Base-by-base conservation (phyloP, 257 asterid species). In the Paulownia fortunei region DNA sequence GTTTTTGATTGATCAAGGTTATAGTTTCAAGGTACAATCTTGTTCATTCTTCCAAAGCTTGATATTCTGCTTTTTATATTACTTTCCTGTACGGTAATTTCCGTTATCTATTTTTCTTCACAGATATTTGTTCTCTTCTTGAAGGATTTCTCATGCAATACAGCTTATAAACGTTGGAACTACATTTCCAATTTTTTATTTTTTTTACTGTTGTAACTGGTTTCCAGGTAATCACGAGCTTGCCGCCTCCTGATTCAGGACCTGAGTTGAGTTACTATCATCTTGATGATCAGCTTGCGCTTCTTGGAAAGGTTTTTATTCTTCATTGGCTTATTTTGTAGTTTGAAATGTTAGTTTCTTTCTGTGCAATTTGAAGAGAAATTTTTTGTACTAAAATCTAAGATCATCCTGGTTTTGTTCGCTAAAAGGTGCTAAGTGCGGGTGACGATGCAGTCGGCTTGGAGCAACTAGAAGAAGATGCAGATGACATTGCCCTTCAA, bases 1-100 rank as follows among this genome's bases (percentile, higher is more conserved):
- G 81, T 93, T 93, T 89, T 85, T 96, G 93, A 88, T 96, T 42
- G 99, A 96, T 86, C 98, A 96, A 84, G 99, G 99, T 74, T 96
- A 96, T 80, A 96, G 98, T 82, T 96, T 96, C 79, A 96, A 93
- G 99, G 98, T 91, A 78, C 41, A 30, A 18, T 34, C 30, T 42
- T 74, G 47, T 62, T 65, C 4, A 41, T 8, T 70, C 69, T 46
- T 39, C 18, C 30, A 24, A 27, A 49, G 27, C 5, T 23, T 27
- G 23, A 10, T 56, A 36, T 46, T 37, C 36, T 78, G 65, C 18
- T 34, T 15, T 39, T 27, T 69, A 32, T 8, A 2, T 18, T 54
- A 9, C 23, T 51, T 44, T 52, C n/a, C 27, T 41, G 16, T 32
- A 8, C 39, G 19, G 27, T 41, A 41, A n/a, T 18, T 16, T 19